Base-by-base conservation (phyloP, 2,329 filamentous ascomycete species). In the Fusarium piperis region DNA sequence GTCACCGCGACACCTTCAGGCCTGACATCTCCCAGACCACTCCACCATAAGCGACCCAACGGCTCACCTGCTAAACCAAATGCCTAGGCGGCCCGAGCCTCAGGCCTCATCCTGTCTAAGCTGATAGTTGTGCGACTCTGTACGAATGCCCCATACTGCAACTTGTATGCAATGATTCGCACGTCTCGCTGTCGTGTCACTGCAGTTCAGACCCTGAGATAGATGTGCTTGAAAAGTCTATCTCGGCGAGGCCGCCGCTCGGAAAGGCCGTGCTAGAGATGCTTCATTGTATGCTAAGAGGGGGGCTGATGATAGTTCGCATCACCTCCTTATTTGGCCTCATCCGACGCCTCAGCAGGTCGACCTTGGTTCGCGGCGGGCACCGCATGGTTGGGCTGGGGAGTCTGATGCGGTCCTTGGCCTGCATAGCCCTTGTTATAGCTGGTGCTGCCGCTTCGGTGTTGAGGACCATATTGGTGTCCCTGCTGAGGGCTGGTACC, bases 401-500 rank as follows among this genome's bases (percentile, higher is more conserved):
- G 80, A 53, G 75, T 77, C 68, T 83, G 83, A 58, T 85, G 83
- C 38, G 83, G 79, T 60, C 77, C 80, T 64, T 86, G 85, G 32
- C 79, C 81, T 58, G 83, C 82, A 67, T 85, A 86, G 70, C 83
- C 85, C 79, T 89, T 88, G 71, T 82, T 85, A 66, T 88, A 87
- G 64, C 83, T 87, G 77, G 85, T 87, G 73, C 84, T 86, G 71
- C 87, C 88, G 75, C 86, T 90, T 64, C 77, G 72, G 88, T 89
- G 77, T 70, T 88, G 87, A 39, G 85, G 85, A 2, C 86, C 86
- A 76, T 89, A 91, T 74, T 91, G 89, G 78, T 92, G 90, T 74
- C 84, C 82, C 66, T 91, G 89, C 70, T 91, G 90, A 57, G 90
- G 90, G 75, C 90, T 92, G 36, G 87, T 89, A 61, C 89, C 87